Base-by-base conservation (phyloP, 2,329 filamentous ascomycete genomes). In the Beauveria pseudobassiana region DNA sequence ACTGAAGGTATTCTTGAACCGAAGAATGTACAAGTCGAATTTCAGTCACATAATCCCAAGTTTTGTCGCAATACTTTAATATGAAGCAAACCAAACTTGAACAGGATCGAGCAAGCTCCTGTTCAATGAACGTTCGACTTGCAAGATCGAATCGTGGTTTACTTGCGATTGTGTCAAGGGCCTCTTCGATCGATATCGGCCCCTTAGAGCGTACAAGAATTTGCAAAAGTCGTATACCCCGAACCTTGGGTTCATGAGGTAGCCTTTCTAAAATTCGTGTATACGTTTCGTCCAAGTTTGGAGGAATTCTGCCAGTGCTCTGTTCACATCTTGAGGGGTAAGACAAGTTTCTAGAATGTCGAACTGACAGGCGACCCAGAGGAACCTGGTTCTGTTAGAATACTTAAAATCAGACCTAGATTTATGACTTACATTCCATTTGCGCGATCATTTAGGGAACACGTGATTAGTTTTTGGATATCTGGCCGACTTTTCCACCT, bases 301-400 rank as follows among this genome's bases (percentile, higher is more conserved):
- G 18, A 43, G 55, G 55, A 24, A 58, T 40, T 34, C 42, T 38
- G 9, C 43, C 54, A 53, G 48, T 56, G 43, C 50, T 22, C 20
- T 50, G n/a, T 3, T 16, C 14, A 62, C 30, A 34, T 43, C 52
- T 28, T 20, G 12, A 9, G 43, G 59, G 30, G 26, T 46, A 4
- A 62, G 40, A 24, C 59, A 62, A 12, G 42, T 14, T 55, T 62
- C 52, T n/a, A 62, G 43, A 48, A 5, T 28, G 45, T 62, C 59
- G 45, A 62, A 26, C 30, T 62, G 59, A 18, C 46, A 59, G 34
- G 46, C 28, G 43, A 59, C 58, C 58, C 58, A 61, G 8, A 30
- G 49, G 18, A 61, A 61, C 58, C 58, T 61, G 26, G 7, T 4
- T 10, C 1, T n/a, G 43, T 53, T 53, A 43, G 58, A 54, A 45